Evolutionary conservation across 192 early-diverging fungal species (phyloP), one percentile per base, ranked within the genome.

Genomic region (Linnemannia exigua): DNA sequence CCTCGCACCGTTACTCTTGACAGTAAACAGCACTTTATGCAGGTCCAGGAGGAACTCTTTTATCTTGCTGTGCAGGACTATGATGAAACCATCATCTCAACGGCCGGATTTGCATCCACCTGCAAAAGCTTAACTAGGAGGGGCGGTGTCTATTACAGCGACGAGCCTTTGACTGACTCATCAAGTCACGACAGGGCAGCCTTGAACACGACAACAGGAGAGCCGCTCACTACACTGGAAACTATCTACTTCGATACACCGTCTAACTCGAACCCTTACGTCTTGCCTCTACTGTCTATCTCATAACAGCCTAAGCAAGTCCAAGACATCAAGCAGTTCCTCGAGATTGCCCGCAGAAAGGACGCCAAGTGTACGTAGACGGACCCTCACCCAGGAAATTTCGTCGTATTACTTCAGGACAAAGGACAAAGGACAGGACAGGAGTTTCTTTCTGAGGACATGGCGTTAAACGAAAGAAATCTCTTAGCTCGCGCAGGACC

Each of bases 261-360:
- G 11, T 3, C 20, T 37, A 66, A 36, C 54, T 38, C 19, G 35
- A 25, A 37, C 25, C 17, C 36, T 47, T 35, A 52, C 17, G 33
- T 25, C 35, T 67, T 14, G 25, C 22, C 72, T 17, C 16, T 67
- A 44, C 44, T 82, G 16, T 7, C 20, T 48, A 25, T 47, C 38
- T 69, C 28, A 11, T 79, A 58, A 47, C 91, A 98, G 98, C 95
- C 98, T 90, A 98, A 98, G 94, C 96, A 99, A 92, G 93, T 99
- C 85, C 91, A 91, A 82, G 98, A 99, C 90, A 99, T 99, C 89
- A 99, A 99, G 94, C 93, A 98, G 88, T 99, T 99, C 93, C 94
- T 99, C 84, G 92, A 95, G 88, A 96, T 96, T 85, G 95, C 98
- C 80, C 92, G 95, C 88, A 96, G 97, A 92, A 99, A 98, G 95